Conservation (phyloP, 1,284 basidiomycete species). For the Puccinia hordei region DNA sequence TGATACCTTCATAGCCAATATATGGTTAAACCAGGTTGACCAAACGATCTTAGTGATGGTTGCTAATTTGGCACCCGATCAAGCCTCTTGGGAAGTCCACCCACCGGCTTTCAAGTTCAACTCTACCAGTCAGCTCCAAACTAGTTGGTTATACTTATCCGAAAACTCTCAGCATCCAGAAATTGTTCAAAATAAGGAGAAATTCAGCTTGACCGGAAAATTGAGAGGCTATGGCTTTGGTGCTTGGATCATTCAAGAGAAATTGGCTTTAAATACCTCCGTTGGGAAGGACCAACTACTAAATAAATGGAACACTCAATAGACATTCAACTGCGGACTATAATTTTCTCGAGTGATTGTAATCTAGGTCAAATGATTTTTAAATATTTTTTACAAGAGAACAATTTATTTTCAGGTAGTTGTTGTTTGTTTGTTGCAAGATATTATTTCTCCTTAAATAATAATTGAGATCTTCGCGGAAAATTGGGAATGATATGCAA, state of each 20-base stretch:
- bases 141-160: slow-evolving; percentile 24
- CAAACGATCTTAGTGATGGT: slow-evolving; percentile 39
- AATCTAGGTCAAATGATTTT: too few relatives aligned
- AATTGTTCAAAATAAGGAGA: slow-evolving; percentile 11
- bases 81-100: slow-evolving; percentile 11
- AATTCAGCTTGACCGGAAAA: slow-evolving; percentile 22
- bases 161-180: not conserved
- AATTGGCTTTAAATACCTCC: not conserved
- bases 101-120: slow-evolving; percentile 6
- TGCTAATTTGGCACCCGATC: slow-evolving; percentile 31
- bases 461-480: too few relatives aligned
- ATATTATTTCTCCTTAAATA: too few relatives aligned
- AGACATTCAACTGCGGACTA: not conserved
- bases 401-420: too few relatives aligned
- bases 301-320: not conserved
- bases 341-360: too few relatives aligned
- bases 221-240: slow-evolving; percentile 34
- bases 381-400: too few relatives aligned
- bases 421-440: too few relatives aligned
- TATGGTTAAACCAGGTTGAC: slow-evolving; percentile 18
- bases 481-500: too few relatives aligned
- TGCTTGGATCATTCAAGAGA: slow-evolving; percentile 30
- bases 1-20: slow-evolving; percentile 23
- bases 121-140: slow-evolving; percentile 13
- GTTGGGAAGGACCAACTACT: not conserved